Base-by-base conservation (phyloP, 176 grass and related monocot genomes). In the Melocanna baccifera region DNA sequence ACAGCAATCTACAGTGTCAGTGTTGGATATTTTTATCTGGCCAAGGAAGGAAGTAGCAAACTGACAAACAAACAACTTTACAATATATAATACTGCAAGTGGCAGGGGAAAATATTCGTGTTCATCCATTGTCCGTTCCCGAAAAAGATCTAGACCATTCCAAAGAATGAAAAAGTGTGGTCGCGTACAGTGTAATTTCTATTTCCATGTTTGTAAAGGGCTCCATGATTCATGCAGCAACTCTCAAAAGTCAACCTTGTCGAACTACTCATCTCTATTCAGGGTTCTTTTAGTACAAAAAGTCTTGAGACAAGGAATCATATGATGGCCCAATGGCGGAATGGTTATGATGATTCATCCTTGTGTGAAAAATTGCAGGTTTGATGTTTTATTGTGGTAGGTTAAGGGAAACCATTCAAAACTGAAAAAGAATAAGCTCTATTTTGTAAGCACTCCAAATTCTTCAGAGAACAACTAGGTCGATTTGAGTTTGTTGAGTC, bases 81-180 rank as follows among this genome's bases (percentile, higher is more conserved):
- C 43, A 12, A 46, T 16, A 66, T 16, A 16, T 67, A 55, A 58
- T 43, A 14, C 18, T 40, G 22, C 83, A 78, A 78, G 75, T 78
- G 22, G 74, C 74, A 48, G 11, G 6, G 28, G 50, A n/a, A 34
- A 50, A 15, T 22, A 82, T 82, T 61, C 52, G 50, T 71, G 52
- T 46, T 23, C 37, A 72, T 53, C 82, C 55, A 12, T 59, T 62
- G 74, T 70, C 40, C 64, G 12, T 70, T 36, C 62, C 74, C 22
- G 32, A 58, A 78, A 59, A 78, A n/a, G 81, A 70, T 69, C 47
- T 59, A 77, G 62, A 69, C 2, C 73, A 59, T 69, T 85, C 51
- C 37, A 78, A 47, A 47, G 11, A 84, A 50, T 58, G 28, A 25
- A 80, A 51, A 61, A 57, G 23, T n/a, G 19, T n/a, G 65, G 32